Evolutionary conservation across 768 basidiomycete genomes (phyloP).

Genomic region (Rhodocollybia butyracea): DNA sequence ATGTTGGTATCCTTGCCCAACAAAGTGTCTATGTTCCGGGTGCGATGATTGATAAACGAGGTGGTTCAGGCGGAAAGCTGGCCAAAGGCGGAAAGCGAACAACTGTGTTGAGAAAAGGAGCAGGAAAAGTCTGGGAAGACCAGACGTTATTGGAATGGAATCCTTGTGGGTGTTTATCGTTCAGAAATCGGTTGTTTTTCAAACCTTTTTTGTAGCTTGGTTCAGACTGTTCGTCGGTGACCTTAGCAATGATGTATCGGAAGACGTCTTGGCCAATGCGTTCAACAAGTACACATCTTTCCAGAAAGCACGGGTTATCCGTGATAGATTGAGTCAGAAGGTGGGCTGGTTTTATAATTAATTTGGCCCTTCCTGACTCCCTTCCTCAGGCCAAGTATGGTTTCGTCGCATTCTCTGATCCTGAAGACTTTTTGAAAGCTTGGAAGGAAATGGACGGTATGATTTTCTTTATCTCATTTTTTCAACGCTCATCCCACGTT

Average conservation of each 20-base stretch:
- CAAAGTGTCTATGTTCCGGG: conserved; percentile 92
- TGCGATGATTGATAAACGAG: conserved; percentile 85
- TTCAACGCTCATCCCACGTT: conserved; percentile 3
- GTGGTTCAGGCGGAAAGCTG: conserved; percentile 80
- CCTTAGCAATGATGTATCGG: conserved; percentile 96
- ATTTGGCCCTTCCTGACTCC: conserved; percentile 6
- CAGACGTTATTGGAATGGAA: conserved; percentile 97
- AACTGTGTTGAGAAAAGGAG: conserved; percentile 94
- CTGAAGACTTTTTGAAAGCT: conserved; percentile 95
- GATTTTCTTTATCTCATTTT: conserved; percentile 20
- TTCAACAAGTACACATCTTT: conserved; percentile 94
- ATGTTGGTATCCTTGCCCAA: conserved; percentile 86
- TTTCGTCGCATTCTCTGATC: conserved; percentile 96
- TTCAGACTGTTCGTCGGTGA: conserved; percentile 98
- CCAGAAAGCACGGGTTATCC: conserved; percentile 91
- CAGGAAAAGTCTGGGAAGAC: conserved; percentile 97
- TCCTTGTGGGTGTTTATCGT: conserved; percentile 59
- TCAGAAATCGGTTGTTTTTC: not conserved
- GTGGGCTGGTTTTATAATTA: conserved; percentile 32
- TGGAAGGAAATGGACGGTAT: conserved; percentile 99
- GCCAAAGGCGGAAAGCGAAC: conserved; percentile 89
- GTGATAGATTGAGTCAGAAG: conserved; percentile 93
- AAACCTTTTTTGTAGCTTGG: conserved; percentile 61
- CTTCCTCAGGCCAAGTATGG: conserved; percentile 83
- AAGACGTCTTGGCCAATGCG: conserved; percentile 88